Evolutionary conservation across 1,284 basidiomycete species (phyloP).

Genomic region (Leccinum subrobustum): DNA sequence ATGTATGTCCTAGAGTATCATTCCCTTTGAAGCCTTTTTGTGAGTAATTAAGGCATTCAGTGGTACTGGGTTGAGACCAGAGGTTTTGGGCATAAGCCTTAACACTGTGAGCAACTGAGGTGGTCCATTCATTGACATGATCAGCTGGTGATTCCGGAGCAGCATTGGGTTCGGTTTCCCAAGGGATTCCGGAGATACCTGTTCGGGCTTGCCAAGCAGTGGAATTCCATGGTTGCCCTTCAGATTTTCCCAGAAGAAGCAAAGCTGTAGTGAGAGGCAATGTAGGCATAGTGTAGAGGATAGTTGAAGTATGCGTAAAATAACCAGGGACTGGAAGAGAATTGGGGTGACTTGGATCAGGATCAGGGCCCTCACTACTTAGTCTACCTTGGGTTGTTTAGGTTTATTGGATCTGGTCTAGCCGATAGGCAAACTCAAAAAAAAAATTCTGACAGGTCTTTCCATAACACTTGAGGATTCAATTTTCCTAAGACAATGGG

Average conservation of each 20-base stretch:
- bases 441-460: no score
- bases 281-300: background rate
- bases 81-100: background rate
- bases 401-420: no score
- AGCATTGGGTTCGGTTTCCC: background rate
- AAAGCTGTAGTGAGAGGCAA: background rate
- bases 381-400: no score
- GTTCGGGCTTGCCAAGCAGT: background rate
- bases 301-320: no score
- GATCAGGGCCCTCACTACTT: no score
- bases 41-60: background rate
- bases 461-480: no score
- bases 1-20: background rate
- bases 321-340: no score
- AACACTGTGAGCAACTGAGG: background rate
- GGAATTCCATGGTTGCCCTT: background rate
- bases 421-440: no score
- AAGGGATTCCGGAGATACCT: background rate
- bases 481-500: no score
- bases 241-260: background rate
- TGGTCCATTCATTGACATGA: background rate
- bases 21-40: background rate
- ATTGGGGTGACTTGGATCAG: no score
- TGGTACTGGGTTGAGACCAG: background rate
- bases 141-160: background rate